Base-by-base conservation (phyloP, 1,284 basidiomycete species). In the Gymnopus androsaceus region DNA sequence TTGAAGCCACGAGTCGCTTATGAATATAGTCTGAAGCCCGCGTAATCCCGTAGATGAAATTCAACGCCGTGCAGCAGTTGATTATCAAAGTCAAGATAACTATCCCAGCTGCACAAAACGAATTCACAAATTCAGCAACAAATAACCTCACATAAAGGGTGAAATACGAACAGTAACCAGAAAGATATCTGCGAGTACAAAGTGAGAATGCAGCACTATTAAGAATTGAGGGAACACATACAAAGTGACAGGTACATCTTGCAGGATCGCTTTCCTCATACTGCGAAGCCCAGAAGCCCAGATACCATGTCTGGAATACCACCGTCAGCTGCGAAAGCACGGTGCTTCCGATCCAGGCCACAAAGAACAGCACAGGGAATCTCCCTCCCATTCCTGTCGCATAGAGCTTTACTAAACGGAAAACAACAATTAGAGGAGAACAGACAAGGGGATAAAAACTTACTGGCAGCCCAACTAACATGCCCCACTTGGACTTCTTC, bases 11-110 rank as follows among this genome's bases (percentile, higher is more conserved):
- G 17, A 91, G 77, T 40, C 71, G 69, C 34, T 69, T 64, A 63
- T 90, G 88, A 6, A 90, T 77, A 17, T 68, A 70, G 50, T 77
- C 73, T 1, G 84, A 84, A 1, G 87, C 87, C 38, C 76, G 73
- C 40, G 83, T 69, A 17, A 68, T 64, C 15, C 74, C 71, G 53
- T 60, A 79, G 65, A 72, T 62, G 54, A 66, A 68, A 1, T 61
- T 51, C 8, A 59, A n/a, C 3, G 42, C 27, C 9, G 40, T 50
- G 31, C 19, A 40, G 28, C 30, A 17, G 27, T 48, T 51, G 21
- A 45, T 27, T 15, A 48, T 38, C 4, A 57, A 50, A 1, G 42
- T 37, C 9, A 25, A 37, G 38, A 47, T 15, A 7, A 57, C 49
- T 12, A 57, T 31, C 4, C 21, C 34, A 25, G 19, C 55, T 57